Evolutionary conservation across 192 early-diverging fungal species (phyloP), one percentile per base, ranked within the genome.

Genomic region (Borealophlyctis nickersoniae): DNA sequence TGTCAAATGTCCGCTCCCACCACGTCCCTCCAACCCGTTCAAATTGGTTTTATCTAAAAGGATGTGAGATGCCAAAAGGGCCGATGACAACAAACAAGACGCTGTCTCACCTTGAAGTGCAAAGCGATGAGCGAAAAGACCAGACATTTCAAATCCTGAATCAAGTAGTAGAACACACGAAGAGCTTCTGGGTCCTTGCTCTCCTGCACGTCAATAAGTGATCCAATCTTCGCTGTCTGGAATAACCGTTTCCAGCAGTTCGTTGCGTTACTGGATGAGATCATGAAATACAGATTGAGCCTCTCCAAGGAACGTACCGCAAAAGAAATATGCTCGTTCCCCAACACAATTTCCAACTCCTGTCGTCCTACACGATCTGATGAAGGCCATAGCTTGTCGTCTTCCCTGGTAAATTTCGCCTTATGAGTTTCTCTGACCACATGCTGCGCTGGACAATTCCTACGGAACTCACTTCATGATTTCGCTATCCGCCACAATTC

Each of bases 91-190:
- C 39, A 45, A 45, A 7, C 9, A 45, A 19, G 39, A 45, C 39
- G 9, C 9, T 19, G 7, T 19, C 39, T 45, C 39, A 70, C 58
- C 36, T 99, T 99, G 77, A 95, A 99, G 75, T 97, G 94, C 62
- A 95, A 75, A 2, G 93, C 84, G 63, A 99, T 92, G 31, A 99
- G 78, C 32, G 94, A 97, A 71, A 98, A 91, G 22, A 99, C 89
- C 49, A 96, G 80, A 61, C 93, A 95, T 70, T 96, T 98, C 36
- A 99, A 83, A 77, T 99, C 96, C 74, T 99, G 95, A 22, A 96
- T 86, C 57, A 99, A 69, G 66, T 96, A 99, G 70, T 99, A 99
- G 55, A 99, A 92, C 4, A 88, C 88, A 26, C 92, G 86, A 28
- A 99, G 79, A 16, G 94, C 95, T 49, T 97, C 94, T 5, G 96